Evolutionary conservation across 23 red algal species (phyloP).

Genomic region (Gracilaria caudata): DNA sequence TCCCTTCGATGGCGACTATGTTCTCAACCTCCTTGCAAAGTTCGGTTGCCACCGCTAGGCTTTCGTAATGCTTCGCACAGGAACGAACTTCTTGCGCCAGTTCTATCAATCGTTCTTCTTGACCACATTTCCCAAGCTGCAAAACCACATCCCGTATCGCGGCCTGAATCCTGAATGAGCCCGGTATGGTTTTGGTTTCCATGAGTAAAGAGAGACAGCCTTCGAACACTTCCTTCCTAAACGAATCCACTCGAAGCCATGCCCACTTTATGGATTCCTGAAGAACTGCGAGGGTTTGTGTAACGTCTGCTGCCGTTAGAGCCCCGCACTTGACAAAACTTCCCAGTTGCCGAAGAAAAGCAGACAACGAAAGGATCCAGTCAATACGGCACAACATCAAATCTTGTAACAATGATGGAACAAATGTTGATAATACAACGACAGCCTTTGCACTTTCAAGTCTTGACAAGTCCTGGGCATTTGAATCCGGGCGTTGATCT

Average conservation of each 20-base stretch:
- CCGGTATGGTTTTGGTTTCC: conserved; percentile 1
- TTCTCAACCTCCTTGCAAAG: conserved; percentile 31
- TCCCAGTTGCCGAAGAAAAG: not conserved
- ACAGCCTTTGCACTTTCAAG: not conserved
- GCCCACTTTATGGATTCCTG: conserved; percentile 21
- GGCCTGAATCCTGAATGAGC: conserved; percentile 1
- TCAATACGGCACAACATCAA: not conserved
- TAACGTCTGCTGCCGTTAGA: not conserved
- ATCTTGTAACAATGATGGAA: not conserved
- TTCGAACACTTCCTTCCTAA: conserved; percentile 18
- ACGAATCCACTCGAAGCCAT: conserved; percentile 27
- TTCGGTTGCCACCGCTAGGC: not conserved
- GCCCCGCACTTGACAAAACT: not conserved
- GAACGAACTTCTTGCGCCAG: not conserved
- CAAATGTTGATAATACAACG: conserved; percentile 8
- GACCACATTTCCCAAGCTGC: conserved; percentile 4
- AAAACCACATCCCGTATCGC: not conserved
- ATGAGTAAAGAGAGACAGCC: not conserved
- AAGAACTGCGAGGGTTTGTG: conserved; percentile 10
- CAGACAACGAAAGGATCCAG: conserved; percentile 1
- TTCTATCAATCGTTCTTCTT: conserved; percentile 15
- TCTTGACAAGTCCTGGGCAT: not conserved
- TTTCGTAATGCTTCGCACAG: not conserved
- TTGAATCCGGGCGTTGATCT: not conserved
- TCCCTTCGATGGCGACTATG: not conserved